Conservation (phyloP, 306 rosid species). For the Quillaja saponaria region DNA sequence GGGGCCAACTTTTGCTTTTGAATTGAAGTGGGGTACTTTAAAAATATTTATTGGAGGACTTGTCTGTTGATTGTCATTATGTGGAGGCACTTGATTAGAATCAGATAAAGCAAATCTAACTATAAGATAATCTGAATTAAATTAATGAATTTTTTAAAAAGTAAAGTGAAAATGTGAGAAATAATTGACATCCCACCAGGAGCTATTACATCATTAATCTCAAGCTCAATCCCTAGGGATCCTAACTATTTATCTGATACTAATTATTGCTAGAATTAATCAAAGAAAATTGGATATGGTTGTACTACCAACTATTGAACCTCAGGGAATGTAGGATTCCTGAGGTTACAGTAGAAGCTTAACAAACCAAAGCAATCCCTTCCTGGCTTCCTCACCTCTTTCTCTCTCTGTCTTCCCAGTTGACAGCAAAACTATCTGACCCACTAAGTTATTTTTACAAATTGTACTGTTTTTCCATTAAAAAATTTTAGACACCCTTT, state of each 20-base stretch:
- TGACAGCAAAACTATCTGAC: conserved; percentile 29
- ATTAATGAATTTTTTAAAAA: conserved; percentile 14
- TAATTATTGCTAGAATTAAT: conserved; percentile 38
- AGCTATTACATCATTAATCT: conserved; percentile 48
- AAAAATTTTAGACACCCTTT: conserved; percentile 10
- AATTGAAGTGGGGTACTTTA: conserved; percentile 63
- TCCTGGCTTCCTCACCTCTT: no score
- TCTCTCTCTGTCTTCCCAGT: conserved; percentile 17
- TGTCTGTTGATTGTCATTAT: conserved; percentile 46
- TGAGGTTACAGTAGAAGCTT: conserved; percentile 31
- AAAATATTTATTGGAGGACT: conserved; percentile 46
- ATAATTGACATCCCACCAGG: conserved; percentile 53
- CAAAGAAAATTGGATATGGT: conserved; percentile 38
- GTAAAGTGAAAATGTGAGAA: conserved; percentile 28
- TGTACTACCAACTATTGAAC: no score
- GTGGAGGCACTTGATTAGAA: conserved; percentile 59
- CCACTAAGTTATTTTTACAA: conserved; percentile 35
- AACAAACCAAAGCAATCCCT: conserved; percentile 23
- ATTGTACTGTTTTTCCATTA: no score
- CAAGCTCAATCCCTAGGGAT: conserved; percentile 55
- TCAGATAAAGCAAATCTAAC: conserved; percentile 57
- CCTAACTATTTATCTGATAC: conserved; percentile 37
- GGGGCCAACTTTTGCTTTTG: conserved; percentile 52
- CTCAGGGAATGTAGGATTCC: conserved; percentile 59
- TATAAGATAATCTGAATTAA: conserved; percentile 29